phyloP scores from a whole-genome alignment of 345 rosid species.

The Erysimum cheiranthoides region DNA sequence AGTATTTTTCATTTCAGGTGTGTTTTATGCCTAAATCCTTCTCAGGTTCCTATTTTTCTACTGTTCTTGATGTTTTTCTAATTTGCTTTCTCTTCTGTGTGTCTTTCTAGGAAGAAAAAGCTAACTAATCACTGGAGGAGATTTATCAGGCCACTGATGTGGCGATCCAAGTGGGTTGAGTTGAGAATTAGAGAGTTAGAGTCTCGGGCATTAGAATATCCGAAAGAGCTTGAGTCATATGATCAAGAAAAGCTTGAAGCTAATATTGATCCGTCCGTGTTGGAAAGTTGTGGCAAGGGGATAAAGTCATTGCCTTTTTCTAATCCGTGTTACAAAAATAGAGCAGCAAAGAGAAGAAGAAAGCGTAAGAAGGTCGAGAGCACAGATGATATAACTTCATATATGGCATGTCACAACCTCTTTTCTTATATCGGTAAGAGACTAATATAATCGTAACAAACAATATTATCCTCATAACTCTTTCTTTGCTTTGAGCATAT shows the following conservation, averaged over 20 bases:
- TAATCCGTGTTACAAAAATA: conserved; percentile 55
- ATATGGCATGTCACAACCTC: conserved; percentile 66
- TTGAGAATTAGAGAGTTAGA: conserved; percentile 73
- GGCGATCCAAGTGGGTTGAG: conserved; percentile 95
- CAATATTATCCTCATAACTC: background rate
- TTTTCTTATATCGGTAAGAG: conserved; percentile 71
- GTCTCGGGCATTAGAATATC: conserved; percentile 66
- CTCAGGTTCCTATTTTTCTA: background rate
- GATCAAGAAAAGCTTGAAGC: conserved; percentile 56
- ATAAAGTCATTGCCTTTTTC: conserved; percentile 72
- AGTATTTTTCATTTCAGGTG: conserved; percentile 68
- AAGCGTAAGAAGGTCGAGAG: conserved; percentile 78
- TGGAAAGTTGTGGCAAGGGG: conserved; percentile 63
- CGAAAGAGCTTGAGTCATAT: conserved; percentile 55
- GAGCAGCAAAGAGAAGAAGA: conserved; percentile 71
- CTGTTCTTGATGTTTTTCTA: conserved; percentile 8
- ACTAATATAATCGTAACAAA: conserved; percentile 21
- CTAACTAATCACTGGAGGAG: conserved; percentile 83
- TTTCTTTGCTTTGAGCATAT: conserved; percentile 17
- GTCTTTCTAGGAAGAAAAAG: conserved; percentile 73
- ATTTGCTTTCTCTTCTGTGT: background rate
- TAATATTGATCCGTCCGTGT: conserved; percentile 48
- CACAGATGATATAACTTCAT: conserved; percentile 55
- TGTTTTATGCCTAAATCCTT: conserved; percentile 25
- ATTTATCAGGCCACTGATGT: conserved; percentile 81